Base-by-base conservation (phyloP, 73 alveolate genomes). In the Paramecium sexaurelia region DNA sequence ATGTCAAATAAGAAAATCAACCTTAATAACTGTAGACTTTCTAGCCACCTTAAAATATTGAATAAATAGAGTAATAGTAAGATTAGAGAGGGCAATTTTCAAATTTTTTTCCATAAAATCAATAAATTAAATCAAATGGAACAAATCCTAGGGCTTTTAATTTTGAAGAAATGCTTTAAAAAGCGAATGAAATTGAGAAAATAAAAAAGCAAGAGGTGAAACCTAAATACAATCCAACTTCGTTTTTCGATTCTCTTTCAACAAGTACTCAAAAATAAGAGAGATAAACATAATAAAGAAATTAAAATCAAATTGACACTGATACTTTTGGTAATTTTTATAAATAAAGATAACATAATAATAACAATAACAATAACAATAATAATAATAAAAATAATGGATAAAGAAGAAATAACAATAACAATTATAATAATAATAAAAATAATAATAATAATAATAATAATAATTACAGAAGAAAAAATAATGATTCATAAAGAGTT, bases 291-390 rank as follows among this genome's bases (percentile, higher is more conserved):
- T 24, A 37, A 22, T 7, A 41, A 41, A 40, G 90, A 39, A 78
- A 78, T 26, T 8, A 78, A 45, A 78, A 78, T 78, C 29, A 78
- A 27, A 41, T 78, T 19, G 90, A 78, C 27, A 78, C 90, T 1
- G 90, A 78, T 45, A 78, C 90, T 3, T 78, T 78, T 78, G 90
- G 90, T 24, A 78, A 78, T 78, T 78, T 78, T 45, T 78, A 78
- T 45, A 78, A 78, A 78, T 40, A 78, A 43, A 78, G 55, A 39
- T 61, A 78, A 78, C 20, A 71, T 40, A 71, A 71, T 11, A 61
- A 61, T 11, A 61, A 61, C 13, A 61, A 61, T 61, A 61, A 61
- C 26, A 61, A 61, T 10, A 61, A 61, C n/a, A 71, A 71, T 11
- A 61, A 61, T 11, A 61, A 61, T 8, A 61, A 61, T 61, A 61